A percentile compares a stretch with the other conserved stretches of the same genome.
Conservation (phyloP, 2,329 filamentous ascomycete genomes). For the Scedosporium aurantiacum region DNA sequence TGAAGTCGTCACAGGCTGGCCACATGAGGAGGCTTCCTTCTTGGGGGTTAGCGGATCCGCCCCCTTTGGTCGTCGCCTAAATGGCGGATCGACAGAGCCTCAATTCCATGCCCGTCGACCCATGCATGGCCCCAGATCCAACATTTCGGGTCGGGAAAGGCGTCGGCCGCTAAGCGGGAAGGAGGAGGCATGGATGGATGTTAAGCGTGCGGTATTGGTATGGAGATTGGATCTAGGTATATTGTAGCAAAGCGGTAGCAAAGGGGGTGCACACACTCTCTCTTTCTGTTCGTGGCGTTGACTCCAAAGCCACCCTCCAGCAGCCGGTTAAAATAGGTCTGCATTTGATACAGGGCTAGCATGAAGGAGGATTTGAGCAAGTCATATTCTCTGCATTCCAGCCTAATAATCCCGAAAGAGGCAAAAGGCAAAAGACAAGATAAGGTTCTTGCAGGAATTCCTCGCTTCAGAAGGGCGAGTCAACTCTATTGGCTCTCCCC, state of each 20-base stretch:
- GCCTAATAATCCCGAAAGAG: neutral
- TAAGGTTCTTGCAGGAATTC: neutral
- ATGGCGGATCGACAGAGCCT: conserved; percentile 1
- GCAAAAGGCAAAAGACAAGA: neutral
- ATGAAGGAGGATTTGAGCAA: neutral
- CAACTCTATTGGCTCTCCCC: neutral
- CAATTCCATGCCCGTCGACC: neutral
- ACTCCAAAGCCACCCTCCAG: neutral
- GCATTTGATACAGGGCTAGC: neutral
- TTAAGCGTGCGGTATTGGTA: too few species aligned
- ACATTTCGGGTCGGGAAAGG: conserved; percentile 1
- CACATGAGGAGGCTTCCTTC: neutral
- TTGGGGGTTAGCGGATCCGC: neutral
- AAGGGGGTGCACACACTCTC: too few species aligned
- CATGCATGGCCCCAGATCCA: neutral
- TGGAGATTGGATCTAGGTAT: too few species aligned
- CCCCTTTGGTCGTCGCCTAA: neutral
- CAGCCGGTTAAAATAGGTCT: neutral
- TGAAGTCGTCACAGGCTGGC: neutral
- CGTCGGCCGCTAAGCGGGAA: neutral
- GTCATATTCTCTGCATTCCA: neutral
- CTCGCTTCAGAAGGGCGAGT: neutral
- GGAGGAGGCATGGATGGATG: neutral
- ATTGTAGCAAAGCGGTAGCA: too few species aligned
- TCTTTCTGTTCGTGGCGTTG: too few species aligned